These are phyloP conservation scores for Pythium guiyangense DNA, from an alignment of 352 stramenopile genomes.

Conservation along the genomic window DNA sequence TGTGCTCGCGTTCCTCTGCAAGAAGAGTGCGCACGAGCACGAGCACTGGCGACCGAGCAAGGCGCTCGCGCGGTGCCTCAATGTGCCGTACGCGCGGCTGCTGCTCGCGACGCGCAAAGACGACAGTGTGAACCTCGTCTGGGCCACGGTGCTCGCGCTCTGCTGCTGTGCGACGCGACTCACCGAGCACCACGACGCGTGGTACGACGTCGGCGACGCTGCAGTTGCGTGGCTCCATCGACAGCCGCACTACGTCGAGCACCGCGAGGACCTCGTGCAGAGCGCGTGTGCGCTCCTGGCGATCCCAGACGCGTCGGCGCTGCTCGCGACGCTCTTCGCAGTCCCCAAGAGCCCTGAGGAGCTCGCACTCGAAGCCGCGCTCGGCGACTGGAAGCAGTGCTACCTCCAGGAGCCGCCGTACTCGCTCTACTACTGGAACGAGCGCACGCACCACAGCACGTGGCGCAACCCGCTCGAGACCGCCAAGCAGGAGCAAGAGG, in stretches of 20 bases:
- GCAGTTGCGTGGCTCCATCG: conserved; percentile 38
- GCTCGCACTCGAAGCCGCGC: conserved; percentile 15
- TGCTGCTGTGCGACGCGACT: conserved; percentile 34
- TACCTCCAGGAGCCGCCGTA: conserved; percentile 57
- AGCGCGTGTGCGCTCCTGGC: conserved; percentile 34
- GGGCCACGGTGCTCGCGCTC: conserved; percentile 46
- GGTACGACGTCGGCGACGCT: conserved; percentile 35
- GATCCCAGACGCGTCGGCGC: conserved; percentile 22
- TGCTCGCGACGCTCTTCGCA: conserved; percentile 38
- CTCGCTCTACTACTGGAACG: conserved; percentile 63
- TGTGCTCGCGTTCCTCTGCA: conserved; percentile 30
- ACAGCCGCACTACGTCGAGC: conserved; percentile 42
- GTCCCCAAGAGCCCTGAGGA: conserved; percentile 23
- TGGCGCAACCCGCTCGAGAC: conserved; percentile 54
- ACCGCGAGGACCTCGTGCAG: conserved; percentile 43
- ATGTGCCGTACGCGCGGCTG: conserved; percentile 26
- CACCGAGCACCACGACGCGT: conserved; percentile 43
- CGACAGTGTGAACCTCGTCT: conserved; percentile 42
- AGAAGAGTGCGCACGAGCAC: conserved; percentile 19
- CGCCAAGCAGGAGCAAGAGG: conserved; percentile 31
- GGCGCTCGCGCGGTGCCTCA: conserved; percentile 38
- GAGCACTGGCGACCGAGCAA: conserved; percentile 39
- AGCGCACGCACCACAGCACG: conserved; percentile 42
- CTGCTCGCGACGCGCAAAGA: conserved; percentile 38
- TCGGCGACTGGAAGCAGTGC: conserved; percentile 53